Percentiles rank a stretch among this genome's conserved stretches.
phyloP scores from a whole-genome alignment of 2,329 filamentous ascomycete species.

The Nigrospora osmanthi region DNA sequence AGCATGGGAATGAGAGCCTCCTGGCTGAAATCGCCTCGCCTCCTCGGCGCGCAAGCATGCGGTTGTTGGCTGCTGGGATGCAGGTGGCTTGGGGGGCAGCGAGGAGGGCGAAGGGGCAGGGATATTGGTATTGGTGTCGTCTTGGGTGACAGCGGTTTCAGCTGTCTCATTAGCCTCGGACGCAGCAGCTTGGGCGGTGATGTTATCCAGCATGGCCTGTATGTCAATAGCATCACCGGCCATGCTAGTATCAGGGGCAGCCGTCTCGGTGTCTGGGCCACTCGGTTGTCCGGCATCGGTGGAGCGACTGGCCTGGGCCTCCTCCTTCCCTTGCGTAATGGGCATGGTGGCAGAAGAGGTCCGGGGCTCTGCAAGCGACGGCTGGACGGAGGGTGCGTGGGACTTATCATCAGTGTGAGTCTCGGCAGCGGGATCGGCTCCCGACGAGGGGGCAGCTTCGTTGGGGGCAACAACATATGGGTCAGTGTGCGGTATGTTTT shows the following conservation, averaged over 20 bases:
- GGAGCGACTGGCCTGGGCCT: constrained; percentile 3
- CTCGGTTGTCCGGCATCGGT: constrained; percentile 1
- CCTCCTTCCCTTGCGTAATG: too few species aligned
- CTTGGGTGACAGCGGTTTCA: constrained; percentile 11
- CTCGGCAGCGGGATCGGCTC: too few species aligned
- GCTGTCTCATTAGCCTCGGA: constrained; percentile 19
- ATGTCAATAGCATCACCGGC: constrained; percentile 14
- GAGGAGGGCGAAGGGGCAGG: constrained; percentile 21
- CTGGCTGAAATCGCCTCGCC: constrained; percentile 20
- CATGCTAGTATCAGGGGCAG: background rate
- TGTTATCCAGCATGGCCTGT: constrained; percentile 17
- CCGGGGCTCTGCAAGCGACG: too few species aligned
- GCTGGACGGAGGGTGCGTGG: too few species aligned
- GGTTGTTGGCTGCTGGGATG: constrained; percentile 27
- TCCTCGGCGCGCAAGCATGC: constrained; percentile 20
- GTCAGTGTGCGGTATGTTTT: constrained; percentile 35
- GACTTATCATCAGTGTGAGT: too few species aligned
- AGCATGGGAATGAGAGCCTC: constrained; percentile 18
- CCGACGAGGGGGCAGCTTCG: too few species aligned
- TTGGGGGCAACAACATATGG: constrained; percentile 6
- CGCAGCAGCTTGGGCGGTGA: constrained; percentile 16
- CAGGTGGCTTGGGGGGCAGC: constrained; percentile 38
- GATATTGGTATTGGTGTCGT: constrained; percentile 14
- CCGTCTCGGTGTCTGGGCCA: background rate
- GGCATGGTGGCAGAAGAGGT: too few species aligned